Base-by-base conservation (phyloP, 2,329 filamentous ascomycete species). In the Claviceps paspali region DNA sequence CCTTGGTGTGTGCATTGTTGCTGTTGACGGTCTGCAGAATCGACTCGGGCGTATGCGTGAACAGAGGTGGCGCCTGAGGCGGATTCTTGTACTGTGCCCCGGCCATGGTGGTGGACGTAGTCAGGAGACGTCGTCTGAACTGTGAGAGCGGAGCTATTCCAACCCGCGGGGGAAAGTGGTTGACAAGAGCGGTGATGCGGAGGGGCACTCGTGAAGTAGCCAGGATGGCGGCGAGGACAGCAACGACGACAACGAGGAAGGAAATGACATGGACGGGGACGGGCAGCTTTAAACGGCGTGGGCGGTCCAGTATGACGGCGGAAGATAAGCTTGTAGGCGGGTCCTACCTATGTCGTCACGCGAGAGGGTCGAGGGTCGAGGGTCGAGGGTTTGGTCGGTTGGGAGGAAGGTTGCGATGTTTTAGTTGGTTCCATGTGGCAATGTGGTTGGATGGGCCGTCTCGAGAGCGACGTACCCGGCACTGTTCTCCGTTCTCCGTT, bases 11-110 rank as follows among this genome's bases (percentile, higher is more conserved):
- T 32, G 76, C 71, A 49, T 81, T 80, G 37, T 82, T 59, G 38
- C 62, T 63, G 60, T 82, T 74, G 34, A 81, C 76, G 47, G 81
- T 76, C 42, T 67, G 63, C 29, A 82, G 58, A 46, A 91, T 70
- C 47, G 70, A 73, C 41, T 79, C 69, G 45, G 79, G 73, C 33
- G 81, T 86, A 47, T 78, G 79, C 3, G 71, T 83, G 61, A 88
- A 91, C 53, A 76, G 68, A 38, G 82, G 82, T 40, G 83, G 82
- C 29, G 77, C 67, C 64, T 88, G 82, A 3, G 83, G 82, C 44
- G 82, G 82, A 53, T 69, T 79, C 56, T 69, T 70, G 61, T 81
- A 84, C 58, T 76, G 72, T 46, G 68, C 59, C 42, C 73, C 68
- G 46, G 72, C 74, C 78, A 83, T 82, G 52, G 58, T 69, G 55